phyloP scores from a whole-genome alignment of 805 yeast species.

The Saccharomyces kudriavzevii region DNA sequence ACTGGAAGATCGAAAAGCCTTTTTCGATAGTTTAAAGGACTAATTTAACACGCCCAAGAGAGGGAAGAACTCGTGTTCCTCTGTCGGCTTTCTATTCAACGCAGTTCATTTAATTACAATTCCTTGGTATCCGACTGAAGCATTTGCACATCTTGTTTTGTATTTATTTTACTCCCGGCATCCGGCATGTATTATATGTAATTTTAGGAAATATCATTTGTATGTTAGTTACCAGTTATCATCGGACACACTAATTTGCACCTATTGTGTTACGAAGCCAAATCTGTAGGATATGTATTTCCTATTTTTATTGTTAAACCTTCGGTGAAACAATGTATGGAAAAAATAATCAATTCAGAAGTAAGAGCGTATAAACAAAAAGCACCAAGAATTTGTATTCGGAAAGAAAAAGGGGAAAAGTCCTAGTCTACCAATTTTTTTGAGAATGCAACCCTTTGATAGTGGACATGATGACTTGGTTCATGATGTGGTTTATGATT shows the following conservation, averaged over 20 bases:
- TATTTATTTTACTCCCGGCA: not conserved
- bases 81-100: too few relatives aligned
- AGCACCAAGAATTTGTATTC: not conserved
- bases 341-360: not conserved
- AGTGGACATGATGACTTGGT: conserved; percentile 91
- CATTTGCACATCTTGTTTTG: not conserved
- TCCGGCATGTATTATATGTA: not conserved
- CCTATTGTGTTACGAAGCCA: not conserved
- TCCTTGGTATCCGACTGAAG: not conserved
- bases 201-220: not conserved
- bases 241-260: not conserved
- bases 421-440: not conserved
- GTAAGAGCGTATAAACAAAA: not conserved
- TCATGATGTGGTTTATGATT: conserved; percentile 86
- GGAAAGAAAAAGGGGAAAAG: not conserved
- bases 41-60: not conserved
- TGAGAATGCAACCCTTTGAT: conserved; percentile 56
- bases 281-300: not conserved
- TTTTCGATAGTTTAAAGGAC: conserved; percentile 1
- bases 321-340: not conserved
- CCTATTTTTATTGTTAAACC: not conserved
- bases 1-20: conserved; percentile 36
- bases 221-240: not conserved
- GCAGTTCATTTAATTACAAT: not conserved
- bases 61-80: not conserved